A percentile compares a stretch with the other conserved stretches of the same genome.
phyloP scores from a whole-genome alignment of 345 rosid genomes.

The Psidium guajava region DNA sequence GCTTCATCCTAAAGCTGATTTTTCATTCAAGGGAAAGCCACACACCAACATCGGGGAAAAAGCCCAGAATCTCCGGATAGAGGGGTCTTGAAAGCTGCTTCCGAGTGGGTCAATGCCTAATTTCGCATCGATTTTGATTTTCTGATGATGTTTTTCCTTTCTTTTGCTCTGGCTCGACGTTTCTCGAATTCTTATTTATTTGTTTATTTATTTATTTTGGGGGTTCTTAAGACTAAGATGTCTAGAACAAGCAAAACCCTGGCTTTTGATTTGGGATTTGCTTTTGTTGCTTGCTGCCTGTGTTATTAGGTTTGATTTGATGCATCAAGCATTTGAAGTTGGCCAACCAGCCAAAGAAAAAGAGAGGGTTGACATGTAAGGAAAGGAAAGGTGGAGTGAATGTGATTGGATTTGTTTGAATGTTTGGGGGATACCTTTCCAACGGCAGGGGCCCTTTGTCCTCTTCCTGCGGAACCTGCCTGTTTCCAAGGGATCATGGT shows the following conservation, averaged over 20 bases:
- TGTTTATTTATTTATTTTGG: not conserved
- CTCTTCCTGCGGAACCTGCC: not conserved
- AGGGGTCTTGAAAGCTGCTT: not conserved
- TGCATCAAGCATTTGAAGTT: slow-evolving; percentile 20
- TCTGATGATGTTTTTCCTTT: not conserved
- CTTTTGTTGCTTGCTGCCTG: not conserved
- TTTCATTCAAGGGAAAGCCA: slow-evolving; percentile 1
- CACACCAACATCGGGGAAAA: not conserved
- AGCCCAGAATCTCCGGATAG: not conserved
- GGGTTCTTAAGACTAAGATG: not conserved
- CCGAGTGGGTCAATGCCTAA: not conserved
- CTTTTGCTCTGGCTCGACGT: not conserved
- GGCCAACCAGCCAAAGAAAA: slow-evolving; percentile 7
- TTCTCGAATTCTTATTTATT: not conserved
- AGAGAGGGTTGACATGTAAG: not conserved
- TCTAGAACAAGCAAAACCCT: not conserved
- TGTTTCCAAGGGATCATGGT: not conserved
- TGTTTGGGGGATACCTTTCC: slow-evolving; percentile 18
- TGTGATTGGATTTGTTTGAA: slow-evolving; percentile 39
- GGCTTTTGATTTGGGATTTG: slow-evolving; percentile 4
- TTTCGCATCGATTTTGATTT: not conserved
- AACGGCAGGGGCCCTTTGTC: not conserved
- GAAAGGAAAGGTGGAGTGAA: slow-evolving; percentile 10
- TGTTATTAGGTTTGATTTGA: slow-evolving; percentile 12
- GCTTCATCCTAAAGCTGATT: slow-evolving; percentile 11